These are phyloP conservation scores for Zygotorulaspora danielsina DNA, from an alignment of 805 yeast genomes.

Conservation along the genomic window DNA sequence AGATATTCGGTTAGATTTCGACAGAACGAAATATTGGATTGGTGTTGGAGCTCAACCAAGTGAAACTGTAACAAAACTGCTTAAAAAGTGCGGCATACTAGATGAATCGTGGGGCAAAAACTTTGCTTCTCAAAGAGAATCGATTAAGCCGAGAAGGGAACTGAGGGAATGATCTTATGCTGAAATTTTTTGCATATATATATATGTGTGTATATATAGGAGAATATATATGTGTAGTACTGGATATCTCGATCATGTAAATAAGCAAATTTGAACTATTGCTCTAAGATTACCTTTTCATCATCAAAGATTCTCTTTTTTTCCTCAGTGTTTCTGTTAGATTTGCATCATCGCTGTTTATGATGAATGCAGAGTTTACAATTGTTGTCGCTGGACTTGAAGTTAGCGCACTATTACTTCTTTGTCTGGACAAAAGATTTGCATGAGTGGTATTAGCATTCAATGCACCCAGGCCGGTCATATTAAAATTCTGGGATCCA, in stretches of 20 bases:
- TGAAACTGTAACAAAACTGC: constrained; percentile 68
- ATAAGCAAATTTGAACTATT: too few relatives aligned
- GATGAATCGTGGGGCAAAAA: constrained; percentile 29
- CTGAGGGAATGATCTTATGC: constrained; percentile 16
- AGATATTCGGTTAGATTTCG: constrained; percentile 79
- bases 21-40: constrained; percentile 90
- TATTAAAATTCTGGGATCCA: constrained; percentile 10
- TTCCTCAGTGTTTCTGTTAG: constrained; percentile 9
- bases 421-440: constrained; percentile 12
- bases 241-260: not conserved
- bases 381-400: not conserved
- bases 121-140: constrained; percentile 16
- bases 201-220: constrained; percentile 5
- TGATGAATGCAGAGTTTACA: constrained; percentile 2
- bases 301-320: constrained; percentile 15
- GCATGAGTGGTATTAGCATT: constrained; percentile 7
- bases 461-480: constrained; percentile 4
- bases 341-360: constrained; percentile 6
- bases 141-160: constrained; percentile 25
- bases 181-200: constrained; percentile 4
- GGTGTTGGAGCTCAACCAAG: constrained; percentile 97
- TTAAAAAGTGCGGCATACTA: constrained; percentile 69
- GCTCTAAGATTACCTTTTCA: constrained; percentile 10
- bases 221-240: constrained; percentile 5
- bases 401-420: constrained; percentile 9